phyloP scores from a whole-genome alignment of 1,139 yeast species.

The Scheffersomyces illinoinensis region DNA sequence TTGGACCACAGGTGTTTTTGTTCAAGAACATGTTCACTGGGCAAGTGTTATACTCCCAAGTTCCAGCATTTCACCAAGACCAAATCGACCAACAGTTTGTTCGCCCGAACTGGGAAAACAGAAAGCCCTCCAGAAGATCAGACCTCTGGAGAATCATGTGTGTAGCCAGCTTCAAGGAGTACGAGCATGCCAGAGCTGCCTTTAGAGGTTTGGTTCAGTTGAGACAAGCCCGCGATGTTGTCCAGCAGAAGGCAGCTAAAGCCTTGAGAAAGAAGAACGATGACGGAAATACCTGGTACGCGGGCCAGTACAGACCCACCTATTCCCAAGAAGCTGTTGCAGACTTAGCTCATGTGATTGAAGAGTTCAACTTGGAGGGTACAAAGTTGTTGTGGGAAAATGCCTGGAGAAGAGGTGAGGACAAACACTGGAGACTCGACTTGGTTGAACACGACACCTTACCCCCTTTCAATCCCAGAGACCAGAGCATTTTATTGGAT shows the following conservation, averaged over 20 bases:
- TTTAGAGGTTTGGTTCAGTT: conserved; percentile 74
- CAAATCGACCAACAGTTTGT: conserved; percentile 73
- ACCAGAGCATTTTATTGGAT: conserved; percentile 62
- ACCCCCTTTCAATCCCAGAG: conserved; percentile 64
- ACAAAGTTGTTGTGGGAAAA: conserved; percentile 77
- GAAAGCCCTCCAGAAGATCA: conserved; percentile 73
- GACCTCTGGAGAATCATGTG: conserved; percentile 94
- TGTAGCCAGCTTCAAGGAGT: conserved; percentile 67
- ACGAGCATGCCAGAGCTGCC: conserved; percentile 70
- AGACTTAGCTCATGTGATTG: conserved; percentile 72
- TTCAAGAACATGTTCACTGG: conserved; percentile 87
- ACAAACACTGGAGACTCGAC: conserved; percentile 58
- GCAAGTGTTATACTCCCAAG: conserved; percentile 86
- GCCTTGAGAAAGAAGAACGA: conserved; percentile 69
- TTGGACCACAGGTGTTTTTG: conserved; percentile 80
- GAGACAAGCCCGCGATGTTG: conserved; percentile 69
- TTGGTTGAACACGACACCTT: conserved; percentile 59
- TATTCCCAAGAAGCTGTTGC: conserved; percentile 92
- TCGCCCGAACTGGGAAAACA: conserved; percentile 87
- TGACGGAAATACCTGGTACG: conserved; percentile 81
- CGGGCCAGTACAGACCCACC: conserved; percentile 87
- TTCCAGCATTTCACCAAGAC: conserved; percentile 68
- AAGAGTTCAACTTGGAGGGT: conserved; percentile 52
- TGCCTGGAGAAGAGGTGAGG: conserved; percentile 83
- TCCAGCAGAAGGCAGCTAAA: conserved; percentile 60